Base-by-base conservation (phyloP, 257 asterid species). In the Ehretia macrophylla region DNA sequence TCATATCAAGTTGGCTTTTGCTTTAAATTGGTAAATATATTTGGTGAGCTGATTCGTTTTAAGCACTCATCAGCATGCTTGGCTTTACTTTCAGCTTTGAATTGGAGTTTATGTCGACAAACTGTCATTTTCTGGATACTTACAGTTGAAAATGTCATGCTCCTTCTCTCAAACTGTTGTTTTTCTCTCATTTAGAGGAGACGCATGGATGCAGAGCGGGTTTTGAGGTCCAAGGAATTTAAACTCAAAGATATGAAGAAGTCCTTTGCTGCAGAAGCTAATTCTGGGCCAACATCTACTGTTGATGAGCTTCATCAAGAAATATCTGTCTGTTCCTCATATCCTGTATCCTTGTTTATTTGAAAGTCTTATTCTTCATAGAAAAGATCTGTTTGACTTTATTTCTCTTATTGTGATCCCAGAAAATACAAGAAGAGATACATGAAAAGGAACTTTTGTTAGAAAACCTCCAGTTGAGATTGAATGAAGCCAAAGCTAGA, bases 261-360 rank as follows among this genome's bases (percentile, higher is more conserved):
- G 64, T 67, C 69, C 22, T 75, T 72, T 59, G 73, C 83, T 38
- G 56, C 75, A 38, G 95, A 73, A 78, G 78, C 82, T 68, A 80
- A 65, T 65, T 60, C 72, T 54, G 72, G 69, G 16, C 72, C 88
- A 65, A 68, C 80, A 21, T 84, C 95, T 60, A 64, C 79, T 39
- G 77, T 63, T 67, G 90, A 84, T 56, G 98, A 88, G 65, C 87
- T 82, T 72, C 90, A 73, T 55, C 80, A 72, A 56, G 98, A 88
- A 45, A 72, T 82, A 71, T 70, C 81, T 52, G 98, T 90, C 48
- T 66, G 94, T 80, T 70, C 68, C 64, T 72, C 16, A 51, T 42
- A 51, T 66, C 59, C 48, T 51, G 65, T 48, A 51, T 19, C 58
- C 19, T 21, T 19, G 13, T 39, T n/a, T 63, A 46, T 58, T 35